phyloP scores from a whole-genome alignment of 164 flowering plant species.

The Kingdonia uniflora region DNA sequence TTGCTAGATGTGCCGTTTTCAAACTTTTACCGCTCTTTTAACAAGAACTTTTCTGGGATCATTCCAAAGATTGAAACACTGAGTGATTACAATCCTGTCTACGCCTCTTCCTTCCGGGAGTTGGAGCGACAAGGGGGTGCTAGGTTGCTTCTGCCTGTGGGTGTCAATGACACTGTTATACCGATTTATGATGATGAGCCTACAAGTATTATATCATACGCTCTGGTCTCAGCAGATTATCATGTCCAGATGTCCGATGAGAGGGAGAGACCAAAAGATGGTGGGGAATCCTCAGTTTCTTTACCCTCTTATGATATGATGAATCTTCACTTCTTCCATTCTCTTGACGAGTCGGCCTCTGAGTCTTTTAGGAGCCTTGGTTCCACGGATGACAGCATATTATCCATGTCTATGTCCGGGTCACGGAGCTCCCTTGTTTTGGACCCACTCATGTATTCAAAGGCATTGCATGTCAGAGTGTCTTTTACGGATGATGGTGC shows the following conservation, averaged over 20 bases:
- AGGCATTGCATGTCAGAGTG: slow-evolving; percentile 65
- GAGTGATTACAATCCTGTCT: slow-evolving; percentile 56
- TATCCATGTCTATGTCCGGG: slow-evolving; percentile 48
- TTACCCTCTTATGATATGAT: slow-evolving; percentile 30
- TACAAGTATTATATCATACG: slow-evolving; percentile 79
- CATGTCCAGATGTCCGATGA: slow-evolving; percentile 53
- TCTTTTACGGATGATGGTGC: slow-evolving; percentile 61
- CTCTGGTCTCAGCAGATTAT: slow-evolving; percentile 56
- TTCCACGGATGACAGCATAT: slow-evolving; percentile 50
- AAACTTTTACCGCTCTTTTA: slow-evolving; percentile 55
- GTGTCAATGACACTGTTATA: slow-evolving; percentile 66
- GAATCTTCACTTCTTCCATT: slow-evolving; percentile 26
- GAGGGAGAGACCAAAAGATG: slow-evolving; percentile 42
- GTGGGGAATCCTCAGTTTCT: slow-evolving; percentile 32
- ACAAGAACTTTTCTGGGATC: slow-evolving; percentile 39
- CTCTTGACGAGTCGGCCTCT: slow-evolving; percentile 40
- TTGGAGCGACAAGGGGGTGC: slow-evolving; percentile 59
- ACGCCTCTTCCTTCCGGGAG: slow-evolving; percentile 56
- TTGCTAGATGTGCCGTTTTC: slow-evolving; percentile 62
- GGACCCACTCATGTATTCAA: slow-evolving; percentile 61
- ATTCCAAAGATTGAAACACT: slow-evolving; percentile 45
- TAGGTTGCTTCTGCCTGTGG: slow-evolving; percentile 62
- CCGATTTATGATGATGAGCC: slow-evolving; percentile 98
- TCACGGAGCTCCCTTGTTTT: slow-evolving; percentile 42
- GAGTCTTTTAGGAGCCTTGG: slow-evolving; percentile 50